These are phyloP conservation scores for Sclerotinia sclerotiorum DNA, from an alignment of 2,329 filamentous ascomycete genomes.

Conservation along the genomic window DNA sequence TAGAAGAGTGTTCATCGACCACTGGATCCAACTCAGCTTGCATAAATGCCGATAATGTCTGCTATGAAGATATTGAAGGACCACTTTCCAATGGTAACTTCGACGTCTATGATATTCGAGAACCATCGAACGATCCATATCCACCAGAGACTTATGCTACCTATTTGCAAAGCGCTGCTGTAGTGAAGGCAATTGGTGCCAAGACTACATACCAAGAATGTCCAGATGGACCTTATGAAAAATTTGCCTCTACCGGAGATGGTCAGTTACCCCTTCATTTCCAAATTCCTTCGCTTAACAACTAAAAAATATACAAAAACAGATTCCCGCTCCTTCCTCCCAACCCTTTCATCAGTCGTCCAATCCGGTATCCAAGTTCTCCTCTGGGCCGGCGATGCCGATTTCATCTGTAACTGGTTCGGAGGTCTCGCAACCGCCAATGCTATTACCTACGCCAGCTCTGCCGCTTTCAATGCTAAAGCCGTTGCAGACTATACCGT, in stretches of 20 bases:
- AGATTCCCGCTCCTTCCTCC: constrained; percentile 47
- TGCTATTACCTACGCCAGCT: constrained; percentile 46
- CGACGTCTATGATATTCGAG: constrained; percentile 26
- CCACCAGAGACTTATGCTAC: constrained; percentile 43
- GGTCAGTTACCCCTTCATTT: constrained; percentile 31
- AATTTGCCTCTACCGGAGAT: constrained; percentile 47
- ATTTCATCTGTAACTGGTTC: constrained; percentile 60
- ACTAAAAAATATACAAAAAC: neutral
- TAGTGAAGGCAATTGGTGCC: constrained; percentile 49
- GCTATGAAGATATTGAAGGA: constrained; percentile 35
- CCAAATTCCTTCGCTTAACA: neutral
- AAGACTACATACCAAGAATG: constrained; percentile 46
- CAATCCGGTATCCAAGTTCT: constrained; percentile 50
- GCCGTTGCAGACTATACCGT: constrained; percentile 49
- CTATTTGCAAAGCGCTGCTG: constrained; percentile 44
- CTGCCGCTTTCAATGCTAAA: constrained; percentile 44
- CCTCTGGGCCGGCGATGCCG: constrained; percentile 54
- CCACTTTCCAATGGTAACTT: constrained; percentile 23
- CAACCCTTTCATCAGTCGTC: constrained; percentile 47
- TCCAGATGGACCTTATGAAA: constrained; percentile 41
- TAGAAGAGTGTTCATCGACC: constrained; percentile 42
- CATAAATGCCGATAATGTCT: constrained; percentile 60
- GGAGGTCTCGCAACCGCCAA: constrained; percentile 51
- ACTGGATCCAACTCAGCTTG: constrained; percentile 77
- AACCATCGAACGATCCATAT: constrained; percentile 37